Evolutionary conservation across 345 rosid species (phyloP).

Genomic region (Syzygium aromaticum): DNA sequence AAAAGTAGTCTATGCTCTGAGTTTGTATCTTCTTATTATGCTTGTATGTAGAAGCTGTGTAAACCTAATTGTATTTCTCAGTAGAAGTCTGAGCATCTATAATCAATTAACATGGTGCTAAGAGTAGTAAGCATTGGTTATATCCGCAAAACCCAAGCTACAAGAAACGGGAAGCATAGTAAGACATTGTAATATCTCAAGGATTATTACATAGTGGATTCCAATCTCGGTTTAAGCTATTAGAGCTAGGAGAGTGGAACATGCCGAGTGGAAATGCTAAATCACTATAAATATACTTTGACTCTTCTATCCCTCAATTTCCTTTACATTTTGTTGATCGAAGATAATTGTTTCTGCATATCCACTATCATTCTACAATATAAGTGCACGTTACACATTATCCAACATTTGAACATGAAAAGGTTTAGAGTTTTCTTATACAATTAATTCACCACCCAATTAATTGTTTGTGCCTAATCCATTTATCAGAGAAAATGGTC

Average conservation of each 20-base stretch:
- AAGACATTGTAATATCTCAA: background rate
- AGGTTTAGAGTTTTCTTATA: background rate
- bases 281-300: background rate
- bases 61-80: background rate
- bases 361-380: background rate
- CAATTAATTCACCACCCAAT: background rate
- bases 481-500: background rate
- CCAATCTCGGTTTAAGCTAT: background rate
- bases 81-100: background rate
- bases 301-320: background rate
- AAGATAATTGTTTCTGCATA: background rate
- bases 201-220: background rate
- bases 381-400: background rate
- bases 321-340: background rate
- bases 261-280: background rate
- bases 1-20: background rate
- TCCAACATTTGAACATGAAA: background rate
- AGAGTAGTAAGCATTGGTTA: too few relatives aligned
- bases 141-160: background rate
- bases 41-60: background rate
- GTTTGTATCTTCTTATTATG: background rate
- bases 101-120: background rate
- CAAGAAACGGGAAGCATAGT: background rate
- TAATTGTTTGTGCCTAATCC: background rate
- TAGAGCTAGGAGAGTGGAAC: background rate